Percentiles rank a stretch among this genome's conserved stretches.
These are phyloP conservation scores for Puccinia horiana DNA, from an alignment of 1,284 basidiomycete species.

Conservation along the genomic window DNA sequence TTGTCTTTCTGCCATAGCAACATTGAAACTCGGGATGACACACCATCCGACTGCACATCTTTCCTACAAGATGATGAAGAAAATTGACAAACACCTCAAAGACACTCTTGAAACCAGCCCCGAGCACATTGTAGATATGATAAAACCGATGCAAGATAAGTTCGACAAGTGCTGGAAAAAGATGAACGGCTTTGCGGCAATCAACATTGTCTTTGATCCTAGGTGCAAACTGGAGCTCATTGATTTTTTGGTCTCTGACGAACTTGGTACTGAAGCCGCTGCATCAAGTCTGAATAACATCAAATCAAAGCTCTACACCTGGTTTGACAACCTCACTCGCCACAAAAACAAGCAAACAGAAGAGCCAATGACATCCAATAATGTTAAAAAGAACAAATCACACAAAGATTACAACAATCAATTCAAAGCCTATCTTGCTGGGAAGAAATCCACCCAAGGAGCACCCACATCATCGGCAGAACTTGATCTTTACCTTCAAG, in stretches of 20 bases:
- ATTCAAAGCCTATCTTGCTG: neutral
- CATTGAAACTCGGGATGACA: neutral
- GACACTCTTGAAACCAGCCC: neutral
- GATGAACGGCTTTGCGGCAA: neutral
- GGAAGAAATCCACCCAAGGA: neutral
- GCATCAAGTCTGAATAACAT: neutral
- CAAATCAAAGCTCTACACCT: neutral
- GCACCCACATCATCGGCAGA: neutral
- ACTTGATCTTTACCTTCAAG: constrained; percentile 14
- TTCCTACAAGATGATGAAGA: neutral
- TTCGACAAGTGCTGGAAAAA: neutral
- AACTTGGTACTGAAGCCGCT: neutral
- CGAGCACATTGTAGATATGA: neutral
- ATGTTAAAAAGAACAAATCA: too few relatives aligned
- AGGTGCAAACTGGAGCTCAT: neutral
- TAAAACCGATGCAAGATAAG: neutral
- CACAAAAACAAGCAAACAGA: neutral
- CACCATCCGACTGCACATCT: neutral
- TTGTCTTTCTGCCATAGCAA: neutral
- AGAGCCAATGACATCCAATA: too few relatives aligned
- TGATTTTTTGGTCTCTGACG: neutral
- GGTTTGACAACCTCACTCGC: neutral
- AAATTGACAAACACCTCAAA: neutral
- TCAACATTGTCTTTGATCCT: neutral
- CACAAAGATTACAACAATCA: neutral